Base-by-base conservation (phyloP, 73 alveolate species). In the Uronychia setigera region DNA sequence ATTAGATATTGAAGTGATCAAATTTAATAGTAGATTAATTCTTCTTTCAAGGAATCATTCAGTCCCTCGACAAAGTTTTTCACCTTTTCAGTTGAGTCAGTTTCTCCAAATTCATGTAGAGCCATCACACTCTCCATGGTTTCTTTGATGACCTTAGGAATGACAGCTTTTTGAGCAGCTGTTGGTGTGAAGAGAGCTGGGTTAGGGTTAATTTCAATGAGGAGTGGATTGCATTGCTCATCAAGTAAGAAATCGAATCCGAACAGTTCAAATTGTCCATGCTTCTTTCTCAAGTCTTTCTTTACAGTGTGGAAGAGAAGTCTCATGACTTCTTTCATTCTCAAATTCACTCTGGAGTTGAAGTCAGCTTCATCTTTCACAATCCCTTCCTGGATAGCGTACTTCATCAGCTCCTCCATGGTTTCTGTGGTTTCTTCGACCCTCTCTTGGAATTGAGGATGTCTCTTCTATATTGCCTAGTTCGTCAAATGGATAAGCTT, bases 211-310 rank as follows among this genome's bases (percentile, higher is more conserved):
- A 93, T 92, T 81, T 95, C 98, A 35, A 95, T 93, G 59, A 95
- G 84, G 87, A 87, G 88, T 5, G 94, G 97, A 57, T 91, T 93
- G 1, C 92, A 91, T 27, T 93, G 60, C 27, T 87, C 93, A 83
- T 95, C 99, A 81, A 95, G 74, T 87, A 95, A 76, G 58, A 88
- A 85, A 85, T 95, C 99, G 76, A 81, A 88, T 80, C 99, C 99
- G 31, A 91, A 92, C 59, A 95, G 88, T 77, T 95, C 97, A 86
- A 89, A 92, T 82, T 93, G 87, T 30, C 95, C 95, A 76, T 75
- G 83, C 60, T 83, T 79, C 60, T 77, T 59, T 19, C 77, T 85
- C 5, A 90, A 78, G 60, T 85, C 85, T n/a, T 85, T 91, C 74
- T 90, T 80, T 11, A 60, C 85, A 1, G 80, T 76, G 57, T 74